Evolutionary conservation across 768 basidiomycete species (phyloP).

Genomic region (Lanmaoa rubissima): DNA sequence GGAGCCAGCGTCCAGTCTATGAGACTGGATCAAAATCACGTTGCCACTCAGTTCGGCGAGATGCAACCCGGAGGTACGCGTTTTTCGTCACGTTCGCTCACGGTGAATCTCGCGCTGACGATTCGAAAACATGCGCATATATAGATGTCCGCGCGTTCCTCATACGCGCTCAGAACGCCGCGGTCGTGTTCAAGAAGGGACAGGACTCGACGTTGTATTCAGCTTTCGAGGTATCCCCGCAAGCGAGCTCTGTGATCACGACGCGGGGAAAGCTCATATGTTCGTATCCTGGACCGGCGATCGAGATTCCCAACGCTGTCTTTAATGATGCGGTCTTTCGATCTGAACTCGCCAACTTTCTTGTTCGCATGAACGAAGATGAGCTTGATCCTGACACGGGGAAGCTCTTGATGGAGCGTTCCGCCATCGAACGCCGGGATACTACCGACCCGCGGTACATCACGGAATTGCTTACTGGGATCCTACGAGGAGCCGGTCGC

Average conservation of each 20-base stretch:
- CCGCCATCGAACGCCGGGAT: slow-evolving; percentile 2
- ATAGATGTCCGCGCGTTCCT: slow-evolving; percentile 39
- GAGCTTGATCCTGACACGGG: slow-evolving; percentile 15
- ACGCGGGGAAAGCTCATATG: slow-evolving; percentile 41
- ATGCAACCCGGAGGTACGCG: slow-evolving; percentile 25
- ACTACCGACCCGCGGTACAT: slow-evolving; percentile 42
- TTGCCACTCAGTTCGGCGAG: slow-evolving; percentile 6
- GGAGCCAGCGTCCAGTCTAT: slow-evolving; percentile 5
- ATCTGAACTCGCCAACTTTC: slow-evolving; percentile 37
- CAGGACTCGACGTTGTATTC: background rate
- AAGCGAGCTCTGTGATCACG: slow-evolving; percentile 32
- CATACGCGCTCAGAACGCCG: slow-evolving; percentile 48
- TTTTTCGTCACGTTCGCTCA: background rate
- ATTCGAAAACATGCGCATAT: background rate
- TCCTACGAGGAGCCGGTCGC: slow-evolving; percentile 36
- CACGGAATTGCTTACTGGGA: slow-evolving; percentile 43
- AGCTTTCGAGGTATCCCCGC: slow-evolving; percentile 43
- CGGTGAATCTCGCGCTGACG: background rate
- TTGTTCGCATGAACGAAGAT: slow-evolving; percentile 35
- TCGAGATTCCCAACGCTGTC: slow-evolving; percentile 31
- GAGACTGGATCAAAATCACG: background rate
- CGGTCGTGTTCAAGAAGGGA: slow-evolving; percentile 36
- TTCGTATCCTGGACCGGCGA: slow-evolving; percentile 45
- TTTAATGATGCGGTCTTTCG: slow-evolving; percentile 33
- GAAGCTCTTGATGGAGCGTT: background rate